Evolutionary conservation across 2,329 filamentous ascomycete species (phyloP).

Genomic region (Aspergillus neotritici): DNA sequence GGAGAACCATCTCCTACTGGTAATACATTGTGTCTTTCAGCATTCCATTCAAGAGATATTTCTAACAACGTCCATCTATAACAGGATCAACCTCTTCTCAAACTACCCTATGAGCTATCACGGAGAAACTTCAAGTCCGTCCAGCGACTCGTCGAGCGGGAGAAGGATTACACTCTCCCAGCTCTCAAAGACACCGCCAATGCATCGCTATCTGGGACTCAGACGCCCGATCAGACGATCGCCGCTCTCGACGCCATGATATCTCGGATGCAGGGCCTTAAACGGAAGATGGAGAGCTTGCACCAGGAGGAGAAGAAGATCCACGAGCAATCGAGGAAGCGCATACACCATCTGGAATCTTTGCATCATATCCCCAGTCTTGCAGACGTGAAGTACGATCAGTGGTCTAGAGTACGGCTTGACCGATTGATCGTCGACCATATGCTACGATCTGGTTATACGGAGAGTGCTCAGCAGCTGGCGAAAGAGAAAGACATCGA

Average conservation of each 20-base stretch:
- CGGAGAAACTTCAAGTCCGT: conserved; percentile 89
- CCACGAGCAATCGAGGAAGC: conserved; percentile 67
- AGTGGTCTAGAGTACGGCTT: conserved; percentile 75
- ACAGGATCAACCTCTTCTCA: conserved; percentile 89
- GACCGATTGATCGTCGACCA: conserved; percentile 90
- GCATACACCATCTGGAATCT: conserved; percentile 74
- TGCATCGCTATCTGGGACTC: conserved; percentile 58
- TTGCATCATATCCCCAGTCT: conserved; percentile 74
- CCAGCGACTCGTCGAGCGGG: conserved; percentile 44
- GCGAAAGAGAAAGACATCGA: conserved; percentile 70
- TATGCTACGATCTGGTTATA: conserved; percentile 76
- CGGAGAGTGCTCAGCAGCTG: conserved; percentile 67
- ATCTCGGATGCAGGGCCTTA: conserved; percentile 73
- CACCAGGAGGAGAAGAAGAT: conserved; percentile 75
- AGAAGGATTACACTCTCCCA: conserved; percentile 43
- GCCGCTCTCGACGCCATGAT: conserved; percentile 80
- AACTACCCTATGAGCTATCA: conserved; percentile 85
- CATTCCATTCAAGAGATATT: not conserved
- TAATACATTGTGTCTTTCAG: conserved; percentile 21
- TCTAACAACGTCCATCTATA: conserved; percentile 1
- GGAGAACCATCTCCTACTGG: conserved; percentile 46
- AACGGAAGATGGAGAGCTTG: conserved; percentile 73
- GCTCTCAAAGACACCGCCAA: conserved; percentile 52
- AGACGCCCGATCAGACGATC: conserved; percentile 65
- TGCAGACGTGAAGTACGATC: conserved; percentile 88